phyloP scores from a whole-genome alignment of 257 asterid species.

The Leptodermis oblonga region DNA sequence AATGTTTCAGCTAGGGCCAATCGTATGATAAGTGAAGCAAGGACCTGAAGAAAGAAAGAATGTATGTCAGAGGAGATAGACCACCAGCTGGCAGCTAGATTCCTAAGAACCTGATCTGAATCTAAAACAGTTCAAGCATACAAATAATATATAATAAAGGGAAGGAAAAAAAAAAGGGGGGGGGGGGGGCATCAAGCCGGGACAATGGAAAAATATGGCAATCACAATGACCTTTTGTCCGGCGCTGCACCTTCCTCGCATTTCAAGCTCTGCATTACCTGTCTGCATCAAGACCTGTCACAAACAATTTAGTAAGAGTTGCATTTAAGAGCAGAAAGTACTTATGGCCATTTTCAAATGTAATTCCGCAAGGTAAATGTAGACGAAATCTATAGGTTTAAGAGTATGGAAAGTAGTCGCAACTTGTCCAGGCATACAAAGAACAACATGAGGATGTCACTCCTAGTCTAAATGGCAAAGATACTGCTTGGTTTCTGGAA shows the following conservation, averaged over 20 bases:
- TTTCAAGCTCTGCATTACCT: slow-evolving; percentile 93
- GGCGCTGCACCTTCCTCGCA: slow-evolving; percentile 99
- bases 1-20: slow-evolving; percentile 96
- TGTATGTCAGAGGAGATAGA: background rate
- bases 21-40: slow-evolving; percentile 90
- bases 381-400: background rate
- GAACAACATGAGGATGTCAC: background rate
- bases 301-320: background rate
- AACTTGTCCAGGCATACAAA: background rate
- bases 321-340: background rate
- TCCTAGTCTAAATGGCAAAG: background rate
- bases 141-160: background rate
- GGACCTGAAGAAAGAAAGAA: slow-evolving; percentile 48
- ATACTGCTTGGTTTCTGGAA: background rate
- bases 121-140: background rate
- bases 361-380: background rate
- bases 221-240: slow-evolving; percentile 76
- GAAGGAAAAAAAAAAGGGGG: background rate
- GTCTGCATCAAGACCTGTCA: slow-evolving; percentile 92
- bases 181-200: background rate
- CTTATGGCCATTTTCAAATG: background rate
- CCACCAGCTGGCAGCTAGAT: background rate
- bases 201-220: slow-evolving; percentile 1
- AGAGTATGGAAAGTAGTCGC: background rate
- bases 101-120: background rate